Evolutionary conservation across 2,329 filamentous ascomycete species (phyloP), one percentile per base, ranked within the genome.

Genomic region (Cercospora sesami): DNA sequence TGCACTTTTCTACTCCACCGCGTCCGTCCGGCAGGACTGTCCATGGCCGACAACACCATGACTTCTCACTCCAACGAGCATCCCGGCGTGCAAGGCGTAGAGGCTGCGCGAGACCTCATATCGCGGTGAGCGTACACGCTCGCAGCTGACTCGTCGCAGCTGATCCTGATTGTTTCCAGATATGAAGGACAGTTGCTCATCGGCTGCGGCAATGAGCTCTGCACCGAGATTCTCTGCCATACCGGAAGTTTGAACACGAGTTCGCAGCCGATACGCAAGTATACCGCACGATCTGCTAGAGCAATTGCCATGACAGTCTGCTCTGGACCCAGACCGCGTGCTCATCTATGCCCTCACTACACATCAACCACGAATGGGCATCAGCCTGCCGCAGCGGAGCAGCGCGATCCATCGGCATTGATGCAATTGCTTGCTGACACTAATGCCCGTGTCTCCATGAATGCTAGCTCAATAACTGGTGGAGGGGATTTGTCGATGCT

Each of bases 271-370:
- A 85, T 93, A 72, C 89, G 93, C 67, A 86, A 88, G 76, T 95
- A 93, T 76, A 96, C 89, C 65, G 85, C 89, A 10, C 87, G 92
- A 30, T 96, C 92, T 74, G 93, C 93, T 3, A 87, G 92, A 73
- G 91, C 90, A 0, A 81, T 96, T 58, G 93, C 93, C 5, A 85
- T 92, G 55, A 90, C 91, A 73, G 82, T 96, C 58, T 91, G 92
- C 7, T 90, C 89, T 73, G 87, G 91, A 72, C 90, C 93, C 71
- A 87, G 93, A 70, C 88, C 91, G 0, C 88, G 92, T 70, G 83
- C 81, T 69, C 87, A 87, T 14, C 80, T 96, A 1, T 96, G 92
- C 73, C 81, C 80, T 6, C 75, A 73, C 48, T 66, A 26, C 21
- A 33, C 23, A 30, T 28, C 60, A 39, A 23, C 16, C 33, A 28